Base-by-base conservation (phyloP, 805 yeast genomes). In the Myxozyma mucilagina region DNA sequence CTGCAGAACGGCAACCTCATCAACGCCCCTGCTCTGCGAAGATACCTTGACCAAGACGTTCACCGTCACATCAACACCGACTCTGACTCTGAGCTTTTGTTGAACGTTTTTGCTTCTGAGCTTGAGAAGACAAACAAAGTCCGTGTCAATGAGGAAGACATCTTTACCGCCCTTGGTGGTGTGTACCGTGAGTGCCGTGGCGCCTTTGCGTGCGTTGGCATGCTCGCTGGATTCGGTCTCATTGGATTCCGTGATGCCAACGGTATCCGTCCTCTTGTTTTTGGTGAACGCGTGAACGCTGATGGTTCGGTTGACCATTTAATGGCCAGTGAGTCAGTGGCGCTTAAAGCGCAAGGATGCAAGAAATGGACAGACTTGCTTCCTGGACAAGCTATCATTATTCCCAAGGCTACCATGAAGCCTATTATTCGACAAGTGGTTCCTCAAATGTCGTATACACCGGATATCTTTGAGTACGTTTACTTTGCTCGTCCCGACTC, bases 401-500 rank as follows among this genome's bases (percentile, higher is more conserved):
- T 93, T 69, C 92, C 91, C 64, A 92, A 93, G 75, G 83, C 82
- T 67, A 79, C 85, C 51, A 79, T 84, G 74, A 74, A 74, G 53
- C 97, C 97, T 9, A 91, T 90, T 74, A 86, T 89, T 74, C 84
- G 84, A 68, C 98, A 94, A 77, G 91, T 93, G 49, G 94, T 87
- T 8, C 87, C 88, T 64, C 82, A 86, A 65, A 80, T 81, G 72
- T 76, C 87, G 1, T 92, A 91, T 75, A 86, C 97, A 14, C 99
- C 99, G 7, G 98, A 96, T 77, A 85, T 94, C 65, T 94, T 94
- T 70, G 99, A 94, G 76, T 94, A 92, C 73, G 99, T 94, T 49
- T 94, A 94, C 77, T 94, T 94, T 79, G 98, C 99, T 16, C 85
- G 99, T 73, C 97, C 98, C 0, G 99, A 94, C 74, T 87, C 96